Percentiles rank a stretch among this genome's conserved stretches.
Conservation (phyloP, 225 moss, liverwort and hornwort species). For the Takakia lepidozioides region DNA sequence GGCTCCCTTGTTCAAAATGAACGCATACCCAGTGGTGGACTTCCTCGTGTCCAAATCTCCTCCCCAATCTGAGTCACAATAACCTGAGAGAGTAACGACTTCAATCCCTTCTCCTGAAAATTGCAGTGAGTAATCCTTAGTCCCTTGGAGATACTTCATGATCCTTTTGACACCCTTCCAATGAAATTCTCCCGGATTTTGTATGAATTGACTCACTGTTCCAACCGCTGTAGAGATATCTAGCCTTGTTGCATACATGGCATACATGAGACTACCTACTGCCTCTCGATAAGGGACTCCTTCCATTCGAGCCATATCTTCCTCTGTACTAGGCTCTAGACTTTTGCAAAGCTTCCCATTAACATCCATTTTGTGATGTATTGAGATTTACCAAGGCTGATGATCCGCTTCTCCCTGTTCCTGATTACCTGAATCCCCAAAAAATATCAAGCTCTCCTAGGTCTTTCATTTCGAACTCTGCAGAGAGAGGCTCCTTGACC, state of each 20-base stretch:
- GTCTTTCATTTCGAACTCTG: not conserved
- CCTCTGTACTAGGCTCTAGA: not conserved
- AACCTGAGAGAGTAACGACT: not conserved
- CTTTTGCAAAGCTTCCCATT: not conserved
- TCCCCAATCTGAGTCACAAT: slow-evolving; percentile 2
- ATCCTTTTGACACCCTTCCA: slow-evolving; percentile 1
- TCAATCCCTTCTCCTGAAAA: not conserved
- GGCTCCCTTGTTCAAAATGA: not conserved
- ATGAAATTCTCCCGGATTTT: not conserved
- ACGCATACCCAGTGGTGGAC: not conserved
- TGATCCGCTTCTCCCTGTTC: not conserved
- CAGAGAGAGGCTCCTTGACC: too few relatives aligned
- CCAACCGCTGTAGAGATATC: not conserved
- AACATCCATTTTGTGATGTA: not conserved
- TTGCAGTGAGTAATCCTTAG: slow-evolving; percentile 1
- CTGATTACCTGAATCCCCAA: not conserved
- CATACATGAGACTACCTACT: not conserved
- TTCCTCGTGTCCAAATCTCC: not conserved
- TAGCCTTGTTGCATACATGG: not conserved
- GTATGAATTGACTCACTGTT: not conserved
- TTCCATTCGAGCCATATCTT: not conserved
- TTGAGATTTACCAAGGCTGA: not conserved
- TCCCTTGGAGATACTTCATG: not conserved
- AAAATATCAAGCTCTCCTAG: not conserved
- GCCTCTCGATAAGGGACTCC: not conserved